Conservation (phyloP, 495 filamentous ascomycete species). For the Hypoxylon trugodes region DNA sequence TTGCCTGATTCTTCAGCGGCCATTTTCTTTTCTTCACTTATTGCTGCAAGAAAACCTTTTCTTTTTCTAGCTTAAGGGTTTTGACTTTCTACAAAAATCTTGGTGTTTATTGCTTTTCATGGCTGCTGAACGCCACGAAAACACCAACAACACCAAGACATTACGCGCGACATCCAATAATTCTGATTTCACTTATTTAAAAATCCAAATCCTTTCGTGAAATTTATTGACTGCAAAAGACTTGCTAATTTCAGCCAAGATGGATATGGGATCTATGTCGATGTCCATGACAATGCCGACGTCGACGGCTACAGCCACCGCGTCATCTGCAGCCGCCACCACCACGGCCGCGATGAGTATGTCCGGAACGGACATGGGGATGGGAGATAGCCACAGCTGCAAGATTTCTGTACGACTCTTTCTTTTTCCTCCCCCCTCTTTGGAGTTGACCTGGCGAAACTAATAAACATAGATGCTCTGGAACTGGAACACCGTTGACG, state of each 20-base stretch:
- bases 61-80: no score
- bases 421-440: neutral
- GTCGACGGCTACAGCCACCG: neutral
- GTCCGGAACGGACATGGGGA: conserved; percentile 19
- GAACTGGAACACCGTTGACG: conserved; percentile 76
- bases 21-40: no score
- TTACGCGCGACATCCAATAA: no score
- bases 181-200: no score
- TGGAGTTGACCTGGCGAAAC: no score
- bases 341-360: conserved; percentile 40
- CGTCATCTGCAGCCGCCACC: conserved; percentile 34
- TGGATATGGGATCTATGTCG: neutral
- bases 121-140: no score
- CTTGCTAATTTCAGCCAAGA: neutral
- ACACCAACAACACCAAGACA: no score
- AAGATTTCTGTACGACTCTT: conserved; percentile 25
- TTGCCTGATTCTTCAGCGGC: no score
- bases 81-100: no score
- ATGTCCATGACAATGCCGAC: conserved; percentile 14
- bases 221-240: neutral
- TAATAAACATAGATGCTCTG: conserved; percentile 67
- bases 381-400: conserved; percentile 9
- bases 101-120: no score
- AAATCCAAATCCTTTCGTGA: no score
- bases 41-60: no score